phyloP scores from a whole-genome alignment of 176 grass and related monocot genomes.

The Rhipidocladum racemiflorum region DNA sequence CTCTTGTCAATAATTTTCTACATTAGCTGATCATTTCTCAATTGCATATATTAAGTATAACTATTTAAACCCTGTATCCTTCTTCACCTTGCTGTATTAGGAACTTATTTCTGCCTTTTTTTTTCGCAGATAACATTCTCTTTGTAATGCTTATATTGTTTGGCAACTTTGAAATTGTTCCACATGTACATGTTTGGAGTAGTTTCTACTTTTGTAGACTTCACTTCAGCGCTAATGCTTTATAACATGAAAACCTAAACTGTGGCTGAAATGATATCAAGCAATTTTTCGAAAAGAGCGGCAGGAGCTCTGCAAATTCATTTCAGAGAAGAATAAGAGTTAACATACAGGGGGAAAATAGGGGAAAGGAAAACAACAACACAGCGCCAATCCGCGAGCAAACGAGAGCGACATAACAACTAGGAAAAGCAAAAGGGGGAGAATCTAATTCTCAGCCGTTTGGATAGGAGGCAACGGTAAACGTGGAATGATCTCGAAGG shows the following conservation, averaged over 20 bases:
- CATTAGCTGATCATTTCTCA: neutral
- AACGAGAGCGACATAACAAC: too few relatives aligned
- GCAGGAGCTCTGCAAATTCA: too few relatives aligned
- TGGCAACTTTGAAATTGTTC: neutral
- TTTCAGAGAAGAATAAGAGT: too few relatives aligned
- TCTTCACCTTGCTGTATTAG: neutral
- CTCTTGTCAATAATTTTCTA: neutral
- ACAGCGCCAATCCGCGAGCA: too few relatives aligned
- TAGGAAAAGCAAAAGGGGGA: too few relatives aligned
- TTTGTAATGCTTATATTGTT: neutral
- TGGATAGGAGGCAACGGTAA: too few relatives aligned
- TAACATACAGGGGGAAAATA: too few relatives aligned
- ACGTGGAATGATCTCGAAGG: too few relatives aligned
- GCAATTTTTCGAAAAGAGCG: too few relatives aligned
- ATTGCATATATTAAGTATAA: neutral
- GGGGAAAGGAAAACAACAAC: too few relatives aligned
- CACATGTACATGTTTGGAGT: neutral
- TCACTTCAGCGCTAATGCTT: neutral
- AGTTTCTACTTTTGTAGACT: neutral
- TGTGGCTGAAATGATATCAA: neutral
- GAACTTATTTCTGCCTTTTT: neutral
- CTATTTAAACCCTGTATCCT: neutral
- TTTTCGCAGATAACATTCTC: neutral
- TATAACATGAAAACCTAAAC: neutral
- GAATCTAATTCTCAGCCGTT: too few relatives aligned